Conservation (phyloP, 1,284 basidiomycete species). For the Microbotryum silenes-acaulis region DNA sequence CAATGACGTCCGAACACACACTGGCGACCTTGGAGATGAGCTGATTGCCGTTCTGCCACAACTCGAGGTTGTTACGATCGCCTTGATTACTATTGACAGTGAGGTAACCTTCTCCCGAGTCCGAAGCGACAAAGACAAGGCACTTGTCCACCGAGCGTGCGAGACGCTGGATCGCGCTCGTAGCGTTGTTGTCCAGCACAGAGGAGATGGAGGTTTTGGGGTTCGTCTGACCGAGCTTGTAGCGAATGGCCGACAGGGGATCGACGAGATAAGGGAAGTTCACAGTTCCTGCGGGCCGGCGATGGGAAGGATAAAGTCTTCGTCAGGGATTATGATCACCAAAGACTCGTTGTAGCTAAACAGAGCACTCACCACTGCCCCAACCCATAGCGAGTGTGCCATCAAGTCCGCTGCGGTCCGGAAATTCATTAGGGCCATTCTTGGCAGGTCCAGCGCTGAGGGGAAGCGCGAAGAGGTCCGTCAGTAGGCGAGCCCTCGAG, state of each 20-base stretch:
- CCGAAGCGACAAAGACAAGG: conserved; percentile 28
- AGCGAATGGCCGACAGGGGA: conserved; percentile 30
- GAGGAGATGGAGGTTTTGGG: conserved; percentile 15
- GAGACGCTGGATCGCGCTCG: neutral
- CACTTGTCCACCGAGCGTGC: conserved; percentile 4
- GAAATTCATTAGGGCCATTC: conserved; percentile 4
- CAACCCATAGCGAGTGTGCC: conserved; percentile 36
- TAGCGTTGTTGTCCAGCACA: conserved; percentile 24
- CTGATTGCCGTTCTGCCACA: conserved; percentile 29
- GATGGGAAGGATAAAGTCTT: conserved; percentile 17
- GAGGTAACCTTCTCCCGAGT: conserved; percentile 17
- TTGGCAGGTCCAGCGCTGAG: conserved; percentile 12
- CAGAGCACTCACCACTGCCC: conserved; percentile 41
- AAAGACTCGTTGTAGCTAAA: neutral
- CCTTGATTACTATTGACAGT: conserved; percentile 18
- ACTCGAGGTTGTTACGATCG: conserved; percentile 27
- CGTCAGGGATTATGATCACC: neutral
- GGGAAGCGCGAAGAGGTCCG: conserved; percentile 44
- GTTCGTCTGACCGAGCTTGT: conserved; percentile 12
- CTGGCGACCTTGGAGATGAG: conserved; percentile 40
- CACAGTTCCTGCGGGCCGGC: conserved; percentile 20
- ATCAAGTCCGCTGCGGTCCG: conserved; percentile 16
- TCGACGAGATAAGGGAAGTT: conserved; percentile 32
- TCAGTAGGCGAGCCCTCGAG: too few species aligned
- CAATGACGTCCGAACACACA: conserved; percentile 61